Conservation (phyloP, 164 flowering plant genomes). For the Magnolia sinica region DNA sequence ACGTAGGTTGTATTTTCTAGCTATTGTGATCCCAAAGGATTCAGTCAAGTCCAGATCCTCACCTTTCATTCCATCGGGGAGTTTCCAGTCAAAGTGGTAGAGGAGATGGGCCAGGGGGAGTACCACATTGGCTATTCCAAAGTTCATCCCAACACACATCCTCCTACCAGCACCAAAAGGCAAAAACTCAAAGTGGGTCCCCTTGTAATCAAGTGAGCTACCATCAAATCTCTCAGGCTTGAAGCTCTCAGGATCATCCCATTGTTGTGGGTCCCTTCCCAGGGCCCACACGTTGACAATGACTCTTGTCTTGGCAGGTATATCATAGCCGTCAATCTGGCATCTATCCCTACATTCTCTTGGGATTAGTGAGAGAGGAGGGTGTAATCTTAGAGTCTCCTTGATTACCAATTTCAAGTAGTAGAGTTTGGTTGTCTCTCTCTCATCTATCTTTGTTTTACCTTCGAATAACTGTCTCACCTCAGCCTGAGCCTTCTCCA, state of each 20-base stretch:
- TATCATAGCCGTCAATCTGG: slow-evolving; percentile 10
- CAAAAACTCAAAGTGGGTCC: slow-evolving; percentile 6
- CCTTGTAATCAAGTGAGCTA: slow-evolving; percentile 6
- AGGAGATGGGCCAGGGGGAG: slow-evolving; percentile 10
- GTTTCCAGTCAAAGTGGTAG: slow-evolving; percentile 16
- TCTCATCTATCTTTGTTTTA: slow-evolving; percentile 2
- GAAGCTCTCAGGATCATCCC: slow-evolving; percentile 12
- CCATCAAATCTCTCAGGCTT: slow-evolving; percentile 10
- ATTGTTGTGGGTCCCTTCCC: slow-evolving; percentile 6
- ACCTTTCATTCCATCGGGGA: slow-evolving; percentile 4
- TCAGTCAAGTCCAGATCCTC: slow-evolving; percentile 12
- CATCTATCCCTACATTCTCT: slow-evolving; percentile 12
- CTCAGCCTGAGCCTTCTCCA: slow-evolving; percentile 16
- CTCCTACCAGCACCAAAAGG: slow-evolving; percentile 18
- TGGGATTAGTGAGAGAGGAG: slow-evolving; percentile 3
- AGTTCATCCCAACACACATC: slow-evolving; percentile 12
- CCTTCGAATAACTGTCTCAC: slow-evolving; percentile 4
- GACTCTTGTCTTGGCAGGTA: slow-evolving; percentile 9
- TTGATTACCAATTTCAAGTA: slow-evolving; percentile 12
- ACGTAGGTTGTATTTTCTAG: background rate
- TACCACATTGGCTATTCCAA: slow-evolving; percentile 7
- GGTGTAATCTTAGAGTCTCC: slow-evolving; percentile 11
- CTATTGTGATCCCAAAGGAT: background rate
- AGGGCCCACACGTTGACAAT: slow-evolving; percentile 14
- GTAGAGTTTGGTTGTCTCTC: background rate